These are phyloP conservation scores for Penicillium sumatraense DNA, from an alignment of 2,329 filamentous ascomycete genomes.

Conservation along the genomic window DNA sequence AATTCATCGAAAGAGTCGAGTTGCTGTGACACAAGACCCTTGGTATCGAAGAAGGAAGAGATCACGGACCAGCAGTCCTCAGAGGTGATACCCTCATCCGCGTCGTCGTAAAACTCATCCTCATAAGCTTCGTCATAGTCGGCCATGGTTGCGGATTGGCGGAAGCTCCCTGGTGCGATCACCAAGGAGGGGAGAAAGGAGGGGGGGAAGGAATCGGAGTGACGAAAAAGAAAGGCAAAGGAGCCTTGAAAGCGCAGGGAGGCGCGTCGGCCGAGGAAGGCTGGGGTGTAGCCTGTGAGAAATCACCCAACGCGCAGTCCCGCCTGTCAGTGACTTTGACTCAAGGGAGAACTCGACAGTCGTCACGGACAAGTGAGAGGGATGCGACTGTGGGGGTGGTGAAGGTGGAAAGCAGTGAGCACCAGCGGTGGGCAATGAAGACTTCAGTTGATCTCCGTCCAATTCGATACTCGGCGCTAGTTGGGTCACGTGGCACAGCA, in stretches of 20 bases:
- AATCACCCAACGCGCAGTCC: conserved; percentile 29
- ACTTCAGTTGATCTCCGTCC: conserved; percentile 28
- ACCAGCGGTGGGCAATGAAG: conserved; percentile 33
- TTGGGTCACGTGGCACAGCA: conserved; percentile 28
- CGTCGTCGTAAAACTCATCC: conserved; percentile 69
- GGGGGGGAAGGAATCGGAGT: conserved; percentile 4
- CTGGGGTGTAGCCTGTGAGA: conserved; percentile 15
- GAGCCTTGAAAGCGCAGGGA: conserved; percentile 22
- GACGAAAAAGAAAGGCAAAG: conserved; percentile 4
- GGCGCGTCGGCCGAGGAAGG: conserved; percentile 27
- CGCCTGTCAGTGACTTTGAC: conserved; percentile 23
- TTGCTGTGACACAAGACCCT: conserved; percentile 95
- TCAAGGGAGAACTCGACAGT: conserved; percentile 14
- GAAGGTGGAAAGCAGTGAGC: conserved; percentile 25
- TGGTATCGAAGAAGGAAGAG: conserved; percentile 92
- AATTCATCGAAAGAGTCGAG: conserved; percentile 99
- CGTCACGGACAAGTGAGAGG: conserved; percentile 17
- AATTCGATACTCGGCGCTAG: conserved; percentile 36
- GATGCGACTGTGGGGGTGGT: conserved; percentile 24
- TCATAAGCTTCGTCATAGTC: conserved; percentile 69
- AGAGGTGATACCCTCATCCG: conserved; percentile 78
- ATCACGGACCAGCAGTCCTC: conserved; percentile 99
- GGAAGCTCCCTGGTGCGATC: conserved; percentile 6
- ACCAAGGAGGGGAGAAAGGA: conserved; percentile 4
- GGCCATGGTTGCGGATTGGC: conserved; percentile 50